Conservation (phyloP, 2,329 filamentous ascomycete genomes). For the Macroventuria anomochaeta region DNA sequence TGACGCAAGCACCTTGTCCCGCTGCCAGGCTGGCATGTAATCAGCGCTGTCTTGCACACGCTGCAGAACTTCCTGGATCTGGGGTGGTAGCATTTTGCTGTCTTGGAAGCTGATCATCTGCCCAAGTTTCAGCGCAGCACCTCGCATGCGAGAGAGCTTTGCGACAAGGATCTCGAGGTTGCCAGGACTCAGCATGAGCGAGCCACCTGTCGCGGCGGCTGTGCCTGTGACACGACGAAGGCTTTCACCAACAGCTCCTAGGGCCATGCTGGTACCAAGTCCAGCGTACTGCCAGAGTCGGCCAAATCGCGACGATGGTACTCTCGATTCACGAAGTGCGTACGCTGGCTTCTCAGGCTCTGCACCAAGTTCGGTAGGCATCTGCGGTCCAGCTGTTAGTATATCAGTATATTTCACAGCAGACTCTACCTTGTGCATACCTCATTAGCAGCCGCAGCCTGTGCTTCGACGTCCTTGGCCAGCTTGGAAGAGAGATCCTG, state of each 20-base stretch:
- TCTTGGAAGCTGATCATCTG: conserved; percentile 99
- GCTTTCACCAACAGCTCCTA: conserved; percentile 86
- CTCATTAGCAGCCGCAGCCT: conserved; percentile 26
- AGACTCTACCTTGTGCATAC: conserved; percentile 24
- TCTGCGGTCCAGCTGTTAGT: conserved; percentile 54
- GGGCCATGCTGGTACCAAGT: conserved; percentile 91
- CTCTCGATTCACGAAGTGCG: conserved; percentile 83
- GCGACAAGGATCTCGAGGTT: conserved; percentile 94
- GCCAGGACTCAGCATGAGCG: conserved; percentile 81
- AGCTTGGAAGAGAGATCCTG: conserved; percentile 57
- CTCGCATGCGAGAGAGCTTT: conserved; percentile 94
- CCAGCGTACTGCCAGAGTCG: conserved; percentile 95
- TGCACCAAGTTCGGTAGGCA: conserved; percentile 32
- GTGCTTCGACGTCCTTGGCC: conserved; percentile 48
- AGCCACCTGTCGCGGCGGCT: conserved; percentile 64
- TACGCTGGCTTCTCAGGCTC: conserved; percentile 57
- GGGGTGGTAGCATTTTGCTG: conserved; percentile 86
- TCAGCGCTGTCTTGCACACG: conserved; percentile 95
- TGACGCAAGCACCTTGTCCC: conserved; percentile 77
- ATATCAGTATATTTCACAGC: conserved; percentile 48
- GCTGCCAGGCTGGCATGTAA: conserved; percentile 96
- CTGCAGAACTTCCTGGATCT: conserved; percentile 88
- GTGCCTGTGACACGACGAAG: conserved; percentile 80
- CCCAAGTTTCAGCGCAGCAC: conserved; percentile 93
- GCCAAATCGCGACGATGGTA: conserved; percentile 85